Conservation (phyloP, 2,329 filamentous ascomycete genomes). For the Xylaria hypoxylon region DNA sequence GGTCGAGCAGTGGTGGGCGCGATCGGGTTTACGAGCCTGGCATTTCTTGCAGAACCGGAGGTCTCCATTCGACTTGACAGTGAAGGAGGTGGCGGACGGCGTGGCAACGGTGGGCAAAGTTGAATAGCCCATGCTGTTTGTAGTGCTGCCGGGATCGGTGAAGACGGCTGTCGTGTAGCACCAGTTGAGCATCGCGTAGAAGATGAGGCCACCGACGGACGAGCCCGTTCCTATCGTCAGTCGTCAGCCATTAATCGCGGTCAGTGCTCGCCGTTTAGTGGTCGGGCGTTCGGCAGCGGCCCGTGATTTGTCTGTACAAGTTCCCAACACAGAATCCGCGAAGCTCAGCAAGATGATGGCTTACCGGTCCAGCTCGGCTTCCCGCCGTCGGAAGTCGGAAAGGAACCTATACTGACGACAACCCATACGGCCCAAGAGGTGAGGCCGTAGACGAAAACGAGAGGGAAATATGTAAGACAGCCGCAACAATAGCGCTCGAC, state of each 20-base stretch:
- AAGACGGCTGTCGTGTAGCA: constrained; percentile 95
- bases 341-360: constrained; percentile 39
- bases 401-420: constrained; percentile 76
- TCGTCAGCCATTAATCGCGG: constrained; percentile 34
- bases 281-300: not conserved
- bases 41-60: constrained; percentile 97
- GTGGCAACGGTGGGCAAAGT: constrained; percentile 80
- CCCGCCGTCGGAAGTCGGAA: constrained; percentile 56
- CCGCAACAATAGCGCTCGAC: constrained; percentile 87
- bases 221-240: constrained; percentile 60
- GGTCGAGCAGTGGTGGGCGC: constrained; percentile 95
- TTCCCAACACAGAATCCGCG: not conserved
- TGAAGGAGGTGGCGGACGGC: constrained; percentile 76
- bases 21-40: constrained; percentile 92
- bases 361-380: constrained; percentile 67
- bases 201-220: constrained; percentile 72
- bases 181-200: constrained; percentile 86
- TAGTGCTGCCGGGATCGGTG: constrained; percentile 83
- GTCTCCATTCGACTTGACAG: constrained; percentile 90
- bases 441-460: constrained; percentile 87
- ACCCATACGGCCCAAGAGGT: constrained; percentile 97
- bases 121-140: constrained; percentile 76
- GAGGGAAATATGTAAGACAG: constrained; percentile 83
- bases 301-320: not conserved
- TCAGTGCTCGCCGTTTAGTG: not conserved